Evolutionary conservation across 2,329 filamentous ascomycete genomes (phyloP), one percentile per base, ranked within the genome.

Genomic region (Diaporthe ilicicola): DNA sequence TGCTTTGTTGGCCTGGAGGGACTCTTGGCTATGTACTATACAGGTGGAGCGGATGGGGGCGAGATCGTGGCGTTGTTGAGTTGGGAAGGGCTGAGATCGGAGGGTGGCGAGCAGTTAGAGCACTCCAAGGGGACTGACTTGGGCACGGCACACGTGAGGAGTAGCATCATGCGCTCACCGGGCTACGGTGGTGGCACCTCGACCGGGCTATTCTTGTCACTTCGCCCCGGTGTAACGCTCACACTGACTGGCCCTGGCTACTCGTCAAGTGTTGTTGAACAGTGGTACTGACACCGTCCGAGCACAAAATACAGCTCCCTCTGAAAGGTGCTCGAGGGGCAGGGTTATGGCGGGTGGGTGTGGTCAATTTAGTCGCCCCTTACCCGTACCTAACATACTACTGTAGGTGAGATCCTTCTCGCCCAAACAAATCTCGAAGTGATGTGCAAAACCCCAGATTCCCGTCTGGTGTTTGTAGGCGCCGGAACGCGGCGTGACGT

Each of bases 401-500:
- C 3, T 22, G 12, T n/a, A 46, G 4, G 48, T 39, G 37, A 39
- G 37, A 55, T 22, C 19, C 27, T 32, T 24, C 17, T 17, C 54
- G 19, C 9, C 13, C 54, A 39, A 2, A 24, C 54, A 56, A 15
- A 15, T 1, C 24, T n/a, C n/a, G n/a, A n/a, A n/a, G n/a, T n/a
- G n/a, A n/a, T n/a, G 19, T 24, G 17, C 39, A 15, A 55, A 37
- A 64, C 59, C 44, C 59, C 59, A 37, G 44, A 37, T 64, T 22
- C 46, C 19, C 27, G 22, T 15, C n/a, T n/a, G n/a, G 19, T 10
- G 29, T 13, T 34, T 12, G n/a, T 29, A 15, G 42, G 22, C n/a
- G 44, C 44, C 59, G 59, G 59, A 64, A 64, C 59, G 59, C 59
- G n/a, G 59, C 27, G 59, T 64, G 59, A 64, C 59, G 59, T 64